Base-by-base conservation (phyloP, 345 rosid genomes). In the Aegle marmelos region DNA sequence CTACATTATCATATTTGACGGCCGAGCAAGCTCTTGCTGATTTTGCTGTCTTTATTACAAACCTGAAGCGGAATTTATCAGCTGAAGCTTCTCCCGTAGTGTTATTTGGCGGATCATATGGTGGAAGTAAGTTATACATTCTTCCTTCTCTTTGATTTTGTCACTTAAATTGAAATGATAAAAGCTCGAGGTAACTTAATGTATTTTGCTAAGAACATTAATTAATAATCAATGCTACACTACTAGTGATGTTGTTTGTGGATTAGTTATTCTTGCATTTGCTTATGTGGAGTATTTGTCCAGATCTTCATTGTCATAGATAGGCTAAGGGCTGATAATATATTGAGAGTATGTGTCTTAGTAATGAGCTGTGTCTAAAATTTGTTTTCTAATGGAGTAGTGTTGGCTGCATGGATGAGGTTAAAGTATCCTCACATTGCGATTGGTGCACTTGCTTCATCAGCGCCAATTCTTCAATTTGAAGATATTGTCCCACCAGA, bases 371-470 rank as follows among this genome's bases (percentile, higher is more conserved):
- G 41, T 56, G 13, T 71, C 27, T 41, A 61, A 28, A 45, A 36
- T 53, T 14, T 41, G n/a, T 31, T 19, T 25, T 25, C 62, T 0
- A 36, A 11, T 83, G 76, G 37, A 79, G 79, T 88, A 95, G 98
- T 95, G 99, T 82, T 95, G 70, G 99, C 99, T 2, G 92, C 98
- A 73, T 95, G 97, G 99, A 95, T 95, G 99, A 89, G 98, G 86
- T 85, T 95, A 10, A 95, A 95, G 84, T 95, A 95, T 87, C 97
- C 98, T 57, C 99, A 95, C 71, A 80, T 95, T 76, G 91, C 97
- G 0, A 82, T 93, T 41, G 99, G 98, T 68, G 97, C 97, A 16
- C 91, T 95, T 72, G 97, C 97, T 86, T 90, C 99, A 6, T 95
- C 97, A 0, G 98, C 99, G 5, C 98, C 99, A 0, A 92, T 95